Evolutionary conservation across 192 early-diverging fungal species (phyloP).

Genomic region (Funneliformis mosseae): DNA sequence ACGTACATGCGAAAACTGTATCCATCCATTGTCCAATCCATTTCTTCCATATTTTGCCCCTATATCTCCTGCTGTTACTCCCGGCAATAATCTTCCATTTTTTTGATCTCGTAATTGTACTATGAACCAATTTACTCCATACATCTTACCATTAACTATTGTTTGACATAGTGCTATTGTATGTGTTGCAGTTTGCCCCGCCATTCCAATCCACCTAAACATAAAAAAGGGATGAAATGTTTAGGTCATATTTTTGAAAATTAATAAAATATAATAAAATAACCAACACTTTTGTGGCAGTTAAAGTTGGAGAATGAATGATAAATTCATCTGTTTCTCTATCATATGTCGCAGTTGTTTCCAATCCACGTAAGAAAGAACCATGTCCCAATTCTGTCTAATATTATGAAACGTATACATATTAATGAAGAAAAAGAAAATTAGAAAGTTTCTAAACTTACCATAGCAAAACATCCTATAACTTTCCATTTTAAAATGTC

Average conservation of each 20-base stretch:
- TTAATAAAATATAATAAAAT: not conserved
- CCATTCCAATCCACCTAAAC: slow-evolving; percentile 60
- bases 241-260: not conserved
- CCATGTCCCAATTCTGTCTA: slow-evolving; percentile 64
- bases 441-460: slow-evolving; percentile 31
- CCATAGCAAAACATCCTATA: slow-evolving; percentile 70
- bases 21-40: slow-evolving; percentile 72
- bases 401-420: not conserved
- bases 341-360: slow-evolving; percentile 70
- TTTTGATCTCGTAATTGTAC: slow-evolving; percentile 58
- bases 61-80: slow-evolving; percentile 59
- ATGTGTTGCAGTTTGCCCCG: slow-evolving; percentile 67
- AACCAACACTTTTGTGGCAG: slow-evolving; percentile 57
- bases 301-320: slow-evolving; percentile 61
- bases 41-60: slow-evolving; percentile 62
- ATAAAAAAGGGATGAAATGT: not conserved
- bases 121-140: slow-evolving; percentile 70
- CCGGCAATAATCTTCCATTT: slow-evolving; percentile 53
- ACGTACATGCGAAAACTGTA: slow-evolving; percentile 57
- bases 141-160: slow-evolving; percentile 54
- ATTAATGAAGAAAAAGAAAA: not conserved
- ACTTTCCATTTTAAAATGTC: slow-evolving; percentile 57
- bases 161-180: slow-evolving; percentile 65
- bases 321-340: slow-evolving; percentile 58
- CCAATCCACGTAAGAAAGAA: slow-evolving; percentile 62